Evolutionary conservation across 805 yeast species (phyloP).

Genomic region (Ogataea populi-albae): DNA sequence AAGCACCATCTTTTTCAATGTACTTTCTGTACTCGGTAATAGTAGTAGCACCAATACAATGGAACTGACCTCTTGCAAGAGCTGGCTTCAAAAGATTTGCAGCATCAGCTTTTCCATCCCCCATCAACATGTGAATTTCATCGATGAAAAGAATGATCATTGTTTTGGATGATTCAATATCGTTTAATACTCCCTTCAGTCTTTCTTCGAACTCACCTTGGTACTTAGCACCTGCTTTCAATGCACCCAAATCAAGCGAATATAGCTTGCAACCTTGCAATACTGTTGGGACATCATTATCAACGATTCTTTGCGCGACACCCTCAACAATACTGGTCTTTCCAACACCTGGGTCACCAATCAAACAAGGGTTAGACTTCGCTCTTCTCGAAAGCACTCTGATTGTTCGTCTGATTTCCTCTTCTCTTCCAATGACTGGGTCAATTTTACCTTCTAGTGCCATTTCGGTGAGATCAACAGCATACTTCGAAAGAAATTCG

Average conservation of each 20-base stretch:
- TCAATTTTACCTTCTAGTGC: constrained; percentile 94
- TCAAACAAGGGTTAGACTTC: constrained; percentile 92
- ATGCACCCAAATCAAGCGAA: constrained; percentile 90
- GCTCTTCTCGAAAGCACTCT: constrained; percentile 96
- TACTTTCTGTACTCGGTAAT: constrained; percentile 89
- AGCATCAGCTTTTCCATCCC: constrained; percentile 96
- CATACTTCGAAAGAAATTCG: constrained; percentile 86
- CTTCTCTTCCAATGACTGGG: constrained; percentile 98
- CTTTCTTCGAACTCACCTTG: constrained; percentile 99
- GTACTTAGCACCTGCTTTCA: constrained; percentile 98
- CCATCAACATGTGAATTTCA: constrained; percentile 99
- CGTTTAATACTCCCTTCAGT: constrained; percentile 92
- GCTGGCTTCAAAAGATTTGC: constrained; percentile 97
- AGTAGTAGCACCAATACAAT: constrained; percentile 98
- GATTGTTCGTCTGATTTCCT: constrained; percentile 93
- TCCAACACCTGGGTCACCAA: constrained; percentile 99
- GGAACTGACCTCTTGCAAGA: constrained; percentile 92
- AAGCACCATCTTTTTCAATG: constrained; percentile 96
- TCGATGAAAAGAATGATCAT: constrained; percentile 91
- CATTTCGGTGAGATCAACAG: constrained; percentile 87
- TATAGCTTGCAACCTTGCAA: constrained; percentile 77
- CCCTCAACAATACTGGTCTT: constrained; percentile 98
- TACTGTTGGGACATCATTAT: constrained; percentile 90
- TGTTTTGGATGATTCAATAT: constrained; percentile 82
- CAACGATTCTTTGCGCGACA: constrained; percentile 95